A percentile compares a stretch with the other conserved stretches of the same genome.
phyloP scores from a whole-genome alignment of 2,329 filamentous ascomycete genomes.

The Cercospora sp. region DNA sequence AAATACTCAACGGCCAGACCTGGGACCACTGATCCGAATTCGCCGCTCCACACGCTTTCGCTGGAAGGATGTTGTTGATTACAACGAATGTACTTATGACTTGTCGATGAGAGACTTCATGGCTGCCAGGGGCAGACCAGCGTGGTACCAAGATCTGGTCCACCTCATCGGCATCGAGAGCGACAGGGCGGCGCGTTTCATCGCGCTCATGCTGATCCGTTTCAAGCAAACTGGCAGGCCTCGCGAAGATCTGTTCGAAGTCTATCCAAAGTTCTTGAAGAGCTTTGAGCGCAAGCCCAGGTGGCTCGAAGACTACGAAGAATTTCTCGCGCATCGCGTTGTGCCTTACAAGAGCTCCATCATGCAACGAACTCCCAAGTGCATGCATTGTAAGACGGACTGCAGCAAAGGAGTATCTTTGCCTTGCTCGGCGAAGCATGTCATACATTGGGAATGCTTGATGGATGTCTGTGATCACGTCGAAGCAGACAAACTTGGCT shows the following conservation, averaged over 20 bases:
- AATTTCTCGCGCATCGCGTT: neutral
- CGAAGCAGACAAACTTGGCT: neutral
- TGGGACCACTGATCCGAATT: conserved; percentile 11
- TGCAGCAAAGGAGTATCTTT: conserved; percentile 1
- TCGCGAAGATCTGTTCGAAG: conserved; percentile 1
- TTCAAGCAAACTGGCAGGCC: neutral
- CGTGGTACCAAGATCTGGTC: conserved; percentile 20
- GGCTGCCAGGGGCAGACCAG: neutral
- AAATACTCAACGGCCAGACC: neutral
- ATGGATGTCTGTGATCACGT: neutral
- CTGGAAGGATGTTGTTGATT: conserved; percentile 2
- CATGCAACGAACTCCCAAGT: neutral
- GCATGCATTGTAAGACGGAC: neutral
- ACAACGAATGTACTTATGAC: conserved; percentile 12
- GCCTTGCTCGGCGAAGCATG: conserved; percentile 9
- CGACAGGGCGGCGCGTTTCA: conserved; percentile 19
- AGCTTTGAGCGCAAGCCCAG: conserved; percentile 13
- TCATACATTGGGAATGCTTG: conserved; percentile 9
- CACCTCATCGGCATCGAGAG: conserved; percentile 18
- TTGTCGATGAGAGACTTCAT: conserved; percentile 16
- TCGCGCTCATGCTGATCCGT: conserved; percentile 10
- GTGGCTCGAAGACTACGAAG: neutral
- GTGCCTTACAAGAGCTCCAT: conserved; percentile 1
- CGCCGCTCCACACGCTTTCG: conserved; percentile 9
- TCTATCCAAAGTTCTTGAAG: conserved; percentile 11